Conservation (phyloP, 192 early-diverging fungal genomes). For the Coemansia sp. region DNA sequence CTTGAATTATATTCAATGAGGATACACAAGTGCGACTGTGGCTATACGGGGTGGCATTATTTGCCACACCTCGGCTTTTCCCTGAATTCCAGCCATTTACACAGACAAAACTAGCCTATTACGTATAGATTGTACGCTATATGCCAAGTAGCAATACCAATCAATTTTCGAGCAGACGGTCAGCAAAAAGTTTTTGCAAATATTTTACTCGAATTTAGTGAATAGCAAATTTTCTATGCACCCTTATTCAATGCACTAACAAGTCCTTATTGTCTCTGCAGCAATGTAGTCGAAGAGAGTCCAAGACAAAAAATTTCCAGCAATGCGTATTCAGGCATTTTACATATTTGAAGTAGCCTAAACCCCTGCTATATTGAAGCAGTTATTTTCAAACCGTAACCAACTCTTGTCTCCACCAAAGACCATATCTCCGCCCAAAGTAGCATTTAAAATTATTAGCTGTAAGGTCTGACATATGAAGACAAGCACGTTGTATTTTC, state of each 20-base stretch:
- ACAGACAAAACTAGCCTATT: neutral
- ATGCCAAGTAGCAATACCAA: neutral
- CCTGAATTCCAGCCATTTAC: neutral
- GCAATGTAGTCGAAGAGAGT: neutral
- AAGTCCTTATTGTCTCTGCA: conserved; percentile 1
- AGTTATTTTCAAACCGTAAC: neutral
- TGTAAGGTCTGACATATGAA: conserved; percentile 20
- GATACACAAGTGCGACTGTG: neutral
- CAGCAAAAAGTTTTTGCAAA: neutral
- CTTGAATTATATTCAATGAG: neutral
- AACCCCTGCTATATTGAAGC: neutral
- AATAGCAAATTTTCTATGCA: neutral
- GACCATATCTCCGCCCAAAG: too few relatives aligned
- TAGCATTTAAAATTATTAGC: neutral
- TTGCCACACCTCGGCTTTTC: neutral
- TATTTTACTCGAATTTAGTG: neutral
- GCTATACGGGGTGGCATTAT: neutral
- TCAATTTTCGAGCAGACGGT: neutral
- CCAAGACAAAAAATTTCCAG: neutral
- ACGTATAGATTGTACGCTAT: neutral
- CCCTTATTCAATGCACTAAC: conserved; percentile 3
- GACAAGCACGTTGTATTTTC: conserved; percentile 18
- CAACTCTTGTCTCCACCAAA: neutral
- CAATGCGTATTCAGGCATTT: neutral
- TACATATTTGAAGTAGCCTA: neutral